Base-by-base conservation (phyloP, 305 asterid genomes). In the Solanum hybrid region DNA sequence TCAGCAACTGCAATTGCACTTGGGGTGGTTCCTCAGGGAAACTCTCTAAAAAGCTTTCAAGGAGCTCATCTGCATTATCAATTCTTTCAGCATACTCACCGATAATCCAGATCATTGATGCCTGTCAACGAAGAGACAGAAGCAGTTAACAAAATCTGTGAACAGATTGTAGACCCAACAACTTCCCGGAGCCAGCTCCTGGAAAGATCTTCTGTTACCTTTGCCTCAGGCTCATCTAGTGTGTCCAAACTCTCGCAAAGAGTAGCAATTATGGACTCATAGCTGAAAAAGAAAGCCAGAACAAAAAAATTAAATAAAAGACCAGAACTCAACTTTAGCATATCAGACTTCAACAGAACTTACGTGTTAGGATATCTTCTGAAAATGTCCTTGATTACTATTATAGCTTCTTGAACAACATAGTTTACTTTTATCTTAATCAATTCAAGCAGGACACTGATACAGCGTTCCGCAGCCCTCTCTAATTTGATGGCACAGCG, bases 61-160 rank as follows among this genome's bases (percentile, higher is more conserved):
- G 94, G 89, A 98, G 99, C 93, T 98, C 99, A 92, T 98, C 99
- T n/a, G 99, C 99, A 92, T 98, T 98, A 93, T 98, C 99, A 88
- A 98, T 98, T 95, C 99, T 95, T 93, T 98, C 99, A 89, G 99
- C 99, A 92, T 98, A 98, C 91, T 98, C 99, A 91, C 99, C 99
- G 92, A 98, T 97, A 79, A 98, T 96, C 99, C 99, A 98, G 92
- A 98, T 98, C 99, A 98, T 98, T 76, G 99, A 98, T 87, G 99
- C 99, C 99, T 96, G 96, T 88, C 79, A 88, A 92, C 73, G 38
- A 60, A 80, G 71, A 92, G 40, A 36, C 36, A 64, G 35, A 73
- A 19, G 89, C 82, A 78, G 69, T 87, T 66, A 60, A 87, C 86
- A 92, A 19, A 82, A 88, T 37, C 85, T 34, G 86, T 45, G 37